Percentiles rank a stretch among this genome's conserved stretches.
Evolutionary conservation across 345 rosid genomes (phyloP).

Genomic region (Gossypium bickii): DNA sequence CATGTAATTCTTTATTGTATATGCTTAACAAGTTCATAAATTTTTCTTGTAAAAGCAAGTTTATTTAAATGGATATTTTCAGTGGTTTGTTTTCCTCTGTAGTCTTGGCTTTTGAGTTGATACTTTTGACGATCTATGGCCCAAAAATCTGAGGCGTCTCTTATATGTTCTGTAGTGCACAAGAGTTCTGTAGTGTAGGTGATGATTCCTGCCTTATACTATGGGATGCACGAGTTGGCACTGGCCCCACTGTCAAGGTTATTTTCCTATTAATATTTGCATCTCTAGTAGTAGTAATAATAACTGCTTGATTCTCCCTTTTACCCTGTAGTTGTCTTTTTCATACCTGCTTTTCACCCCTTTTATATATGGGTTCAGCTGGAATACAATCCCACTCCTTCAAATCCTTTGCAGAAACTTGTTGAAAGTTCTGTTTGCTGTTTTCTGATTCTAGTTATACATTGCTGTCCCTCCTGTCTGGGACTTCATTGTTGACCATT

Average conservation of each 20-base stretch:
- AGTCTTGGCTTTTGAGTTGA: neutral
- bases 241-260: conserved; percentile 80
- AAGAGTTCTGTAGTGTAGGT: conserved; percentile 98
- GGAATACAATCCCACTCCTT: neutral
- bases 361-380: neutral
- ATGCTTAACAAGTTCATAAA: neutral
- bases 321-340: neutral
- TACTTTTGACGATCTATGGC: conserved; percentile 9
- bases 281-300: neutral
- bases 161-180: conserved; percentile 56
- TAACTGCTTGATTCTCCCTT: neutral
- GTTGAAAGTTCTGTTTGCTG: neutral
- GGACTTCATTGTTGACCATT: neutral
- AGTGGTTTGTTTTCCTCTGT: neutral
- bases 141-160: conserved; percentile 21
- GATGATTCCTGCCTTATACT: conserved; percentile 98
- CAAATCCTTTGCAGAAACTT: neutral
- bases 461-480: neutral
- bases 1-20: neutral
- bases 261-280: neutral
- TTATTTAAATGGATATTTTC: neutral
- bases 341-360: neutral
- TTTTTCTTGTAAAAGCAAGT: neutral
- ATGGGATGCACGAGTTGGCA: conserved; percentile 96
- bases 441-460: conserved; percentile 3